These are phyloP conservation scores for Aurantiochytrium sp. DNA, from an alignment of 108 stramenopile species.

Conservation along the genomic window DNA sequence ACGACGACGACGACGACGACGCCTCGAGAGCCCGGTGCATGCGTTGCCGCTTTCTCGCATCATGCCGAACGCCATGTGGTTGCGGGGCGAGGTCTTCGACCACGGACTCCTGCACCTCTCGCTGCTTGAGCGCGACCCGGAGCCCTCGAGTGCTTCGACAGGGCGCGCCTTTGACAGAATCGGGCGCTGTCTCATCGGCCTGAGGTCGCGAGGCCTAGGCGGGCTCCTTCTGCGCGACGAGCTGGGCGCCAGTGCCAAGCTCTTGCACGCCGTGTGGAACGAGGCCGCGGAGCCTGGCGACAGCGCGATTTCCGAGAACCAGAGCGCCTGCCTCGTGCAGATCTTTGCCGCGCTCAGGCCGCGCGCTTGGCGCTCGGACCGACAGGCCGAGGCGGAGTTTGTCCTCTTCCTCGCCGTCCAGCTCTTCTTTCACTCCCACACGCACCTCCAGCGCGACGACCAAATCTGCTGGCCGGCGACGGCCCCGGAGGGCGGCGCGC, in stretches of 20 bases:
- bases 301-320: background rate
- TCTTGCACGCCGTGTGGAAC: background rate
- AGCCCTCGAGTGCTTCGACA: background rate
- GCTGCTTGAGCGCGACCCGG: background rate
- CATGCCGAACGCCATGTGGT: background rate
- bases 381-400: background rate
- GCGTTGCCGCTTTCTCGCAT: too few species aligned
- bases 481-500: background rate
- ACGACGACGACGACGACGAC: too few species aligned
- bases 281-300: background rate
- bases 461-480: background rate
- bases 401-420: background rate
- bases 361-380: background rate
- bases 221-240: background rate
- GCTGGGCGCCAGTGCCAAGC: background rate
- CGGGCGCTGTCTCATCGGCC: background rate
- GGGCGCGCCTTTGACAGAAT: constrained; percentile 2
- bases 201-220: background rate
- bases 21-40: too few species aligned
- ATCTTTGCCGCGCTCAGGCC: background rate
- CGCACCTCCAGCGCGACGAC: background rate
- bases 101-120: background rate
- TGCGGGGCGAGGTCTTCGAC: background rate
- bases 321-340: background rate
- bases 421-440: background rate